Percentiles rank a stretch among this genome's conserved stretches.
Evolutionary conservation across 768 basidiomycete species (phyloP).

Genomic region (Exsudoporus frostii): DNA sequence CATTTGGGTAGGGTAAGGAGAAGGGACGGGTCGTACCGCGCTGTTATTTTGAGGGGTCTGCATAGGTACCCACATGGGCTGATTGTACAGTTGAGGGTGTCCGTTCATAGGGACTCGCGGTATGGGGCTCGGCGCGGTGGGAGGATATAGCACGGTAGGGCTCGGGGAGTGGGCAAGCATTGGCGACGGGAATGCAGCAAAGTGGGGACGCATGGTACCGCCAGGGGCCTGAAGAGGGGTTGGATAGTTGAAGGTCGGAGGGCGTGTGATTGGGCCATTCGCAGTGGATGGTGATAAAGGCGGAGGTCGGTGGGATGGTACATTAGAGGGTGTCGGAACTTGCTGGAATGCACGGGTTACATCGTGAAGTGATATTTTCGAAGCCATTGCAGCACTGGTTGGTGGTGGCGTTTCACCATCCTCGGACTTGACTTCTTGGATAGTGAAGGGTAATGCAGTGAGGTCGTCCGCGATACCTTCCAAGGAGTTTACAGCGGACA

Average conservation of each 20-base stretch:
- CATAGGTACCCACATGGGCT: constrained; percentile 64
- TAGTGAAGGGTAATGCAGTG: constrained; percentile 70
- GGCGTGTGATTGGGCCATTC: constrained; percentile 30
- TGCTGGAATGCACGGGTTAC: constrained; percentile 86
- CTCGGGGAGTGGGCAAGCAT: constrained; percentile 72
- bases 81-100: constrained; percentile 56
- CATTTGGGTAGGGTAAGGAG: constrained; percentile 64
- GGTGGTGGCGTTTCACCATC: constrained; percentile 80
- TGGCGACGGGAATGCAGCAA: constrained; percentile 60
- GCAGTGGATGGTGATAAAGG: constrained; percentile 50
- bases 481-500: constrained; percentile 72
- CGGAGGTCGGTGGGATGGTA: constrained; percentile 43
- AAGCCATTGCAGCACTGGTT: constrained; percentile 50
- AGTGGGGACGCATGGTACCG: constrained; percentile 51
- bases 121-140: constrained; percentile 60
- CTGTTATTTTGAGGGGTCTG: constrained; percentile 43
- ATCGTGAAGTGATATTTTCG: constrained; percentile 77
- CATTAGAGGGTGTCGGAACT: constrained; percentile 62
- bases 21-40: constrained; percentile 53
- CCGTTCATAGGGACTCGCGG: constrained; percentile 65
- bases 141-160: constrained; percentile 64
- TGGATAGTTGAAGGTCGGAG: constrained; percentile 30
- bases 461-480: constrained; percentile 83
- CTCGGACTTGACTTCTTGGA: constrained; percentile 85
- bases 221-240: constrained; percentile 43